phyloP scores from a whole-genome alignment of 805 yeast species.

The Debaryomyces tyrocola region DNA sequence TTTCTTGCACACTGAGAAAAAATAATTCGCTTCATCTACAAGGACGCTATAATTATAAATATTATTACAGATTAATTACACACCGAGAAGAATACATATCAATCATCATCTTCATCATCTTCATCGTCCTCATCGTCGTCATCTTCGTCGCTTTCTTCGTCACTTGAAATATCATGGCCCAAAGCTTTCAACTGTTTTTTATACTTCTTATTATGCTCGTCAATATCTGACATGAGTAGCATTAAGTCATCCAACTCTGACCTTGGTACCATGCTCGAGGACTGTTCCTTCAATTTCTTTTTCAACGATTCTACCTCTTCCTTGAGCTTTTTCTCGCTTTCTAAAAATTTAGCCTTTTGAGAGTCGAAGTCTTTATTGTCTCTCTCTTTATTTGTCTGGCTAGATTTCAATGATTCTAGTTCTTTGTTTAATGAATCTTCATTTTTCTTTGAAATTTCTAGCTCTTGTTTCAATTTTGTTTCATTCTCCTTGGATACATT shows the following conservation, averaged over 20 bases:
- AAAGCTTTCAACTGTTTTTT: conserved; percentile 49
- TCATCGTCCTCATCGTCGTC: conserved; percentile 52
- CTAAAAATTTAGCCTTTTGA: not conserved
- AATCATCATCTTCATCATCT: not conserved
- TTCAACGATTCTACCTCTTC: conserved; percentile 5
- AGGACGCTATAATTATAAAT: too few species aligned
- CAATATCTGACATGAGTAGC: conserved; percentile 74
- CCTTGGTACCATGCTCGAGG: conserved; percentile 36
- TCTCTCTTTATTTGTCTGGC: not conserved
- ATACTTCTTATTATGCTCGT: conserved; percentile 62
- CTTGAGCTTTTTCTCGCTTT: conserved; percentile 5
- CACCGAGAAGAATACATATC: too few species aligned
- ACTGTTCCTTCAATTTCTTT: conserved; percentile 1
- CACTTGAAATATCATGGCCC: conserved; percentile 67
- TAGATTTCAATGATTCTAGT: not conserved
- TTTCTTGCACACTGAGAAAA: too few species aligned
- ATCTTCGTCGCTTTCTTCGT: conserved; percentile 67
- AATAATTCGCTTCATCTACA: too few species aligned
- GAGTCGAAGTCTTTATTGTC: not conserved
- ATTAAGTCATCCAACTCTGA: conserved; percentile 71
- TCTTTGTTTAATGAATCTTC: not conserved
- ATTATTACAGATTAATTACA: too few species aligned
- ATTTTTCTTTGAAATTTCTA: not conserved
- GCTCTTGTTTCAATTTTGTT: not conserved
- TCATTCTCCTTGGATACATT: not conserved